phyloP scores from a whole-genome alignment of 176 grass and related monocot species.

The Carex pumila region DNA sequence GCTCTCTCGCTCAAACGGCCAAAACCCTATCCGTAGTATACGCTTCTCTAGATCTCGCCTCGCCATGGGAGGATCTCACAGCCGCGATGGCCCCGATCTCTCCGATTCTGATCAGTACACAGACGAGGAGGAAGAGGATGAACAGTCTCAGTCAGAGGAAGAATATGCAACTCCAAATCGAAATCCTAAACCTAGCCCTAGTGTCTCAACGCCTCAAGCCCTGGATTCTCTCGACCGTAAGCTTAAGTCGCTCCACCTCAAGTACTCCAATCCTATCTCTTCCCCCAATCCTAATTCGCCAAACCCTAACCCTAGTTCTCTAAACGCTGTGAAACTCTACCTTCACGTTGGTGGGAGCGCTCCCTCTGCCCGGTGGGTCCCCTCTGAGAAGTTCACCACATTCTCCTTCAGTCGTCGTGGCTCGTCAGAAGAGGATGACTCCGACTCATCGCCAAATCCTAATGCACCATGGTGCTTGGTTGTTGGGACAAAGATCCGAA shows the following conservation, averaged over 20 bases:
- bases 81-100: slow-evolving; percentile 63
- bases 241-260: slow-evolving; percentile 64
- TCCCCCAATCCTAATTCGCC: slow-evolving; percentile 22
- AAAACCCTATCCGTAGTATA: slow-evolving; percentile 36
- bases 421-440: slow-evolving; percentile 18
- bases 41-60: slow-evolving; percentile 4
- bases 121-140: slow-evolving; percentile 13
- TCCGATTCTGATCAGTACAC: slow-evolving; percentile 50
- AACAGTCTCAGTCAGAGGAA: slow-evolving; percentile 10
- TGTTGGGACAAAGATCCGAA: slow-evolving; percentile 63
- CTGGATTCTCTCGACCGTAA: slow-evolving; percentile 62
- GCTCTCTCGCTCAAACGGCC: slow-evolving; percentile 3
- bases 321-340: slow-evolving; percentile 67
- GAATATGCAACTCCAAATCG: slow-evolving; percentile 9
- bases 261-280: slow-evolving; percentile 67
- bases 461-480: slow-evolving; percentile 56
- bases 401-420: slow-evolving; percentile 48
- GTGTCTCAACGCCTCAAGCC: slow-evolving; percentile 36
- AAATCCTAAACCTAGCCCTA: background rate
- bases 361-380: slow-evolving; percentile 60
- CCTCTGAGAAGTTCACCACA: slow-evolving; percentile 53
- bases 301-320: slow-evolving; percentile 33
- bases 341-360: slow-evolving; percentile 78
- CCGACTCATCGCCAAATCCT: slow-evolving; percentile 29
- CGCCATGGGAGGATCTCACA: slow-evolving; percentile 80